Conservation (phyloP, 192 early-diverging fungal species). For the Podochytrium sp. region DNA sequence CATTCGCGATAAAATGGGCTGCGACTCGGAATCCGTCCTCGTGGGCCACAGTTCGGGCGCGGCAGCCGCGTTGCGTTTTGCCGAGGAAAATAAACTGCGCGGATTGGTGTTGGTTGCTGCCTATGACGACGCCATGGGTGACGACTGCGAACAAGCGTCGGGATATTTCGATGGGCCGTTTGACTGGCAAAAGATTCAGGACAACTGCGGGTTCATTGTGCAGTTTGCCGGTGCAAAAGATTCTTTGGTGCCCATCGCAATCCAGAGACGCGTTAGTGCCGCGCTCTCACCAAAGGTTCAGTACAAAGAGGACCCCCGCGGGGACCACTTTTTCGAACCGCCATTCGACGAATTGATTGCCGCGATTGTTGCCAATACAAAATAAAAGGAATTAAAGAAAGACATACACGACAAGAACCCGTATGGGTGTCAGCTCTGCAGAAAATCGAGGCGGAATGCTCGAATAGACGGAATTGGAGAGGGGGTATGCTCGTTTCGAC, state of each 20-base stretch:
- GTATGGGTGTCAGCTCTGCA: slow-evolving; percentile 28
- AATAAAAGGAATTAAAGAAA: slow-evolving; percentile 7
- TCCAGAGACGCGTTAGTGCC: neutral
- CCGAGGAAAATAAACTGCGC: neutral
- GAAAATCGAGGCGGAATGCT: slow-evolving; percentile 37
- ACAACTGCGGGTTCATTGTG: slow-evolving; percentile 11
- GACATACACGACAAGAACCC: neutral
- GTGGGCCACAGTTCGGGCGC: slow-evolving; percentile 7
- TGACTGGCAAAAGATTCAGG: neutral
- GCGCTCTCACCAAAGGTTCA: neutral
- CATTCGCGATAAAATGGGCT: neutral
- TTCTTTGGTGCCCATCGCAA: neutral
- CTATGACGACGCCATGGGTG: neutral
- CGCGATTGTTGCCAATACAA: slow-evolving; percentile 8
- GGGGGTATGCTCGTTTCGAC: slow-evolving; percentile 7
- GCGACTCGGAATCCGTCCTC: neutral
- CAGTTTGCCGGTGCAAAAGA: slow-evolving; percentile 1
- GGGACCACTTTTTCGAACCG: slow-evolving; percentile 15
- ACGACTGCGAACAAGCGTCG: neutral
- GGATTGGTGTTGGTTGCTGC: slow-evolving; percentile 5
- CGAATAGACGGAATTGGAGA: neutral
- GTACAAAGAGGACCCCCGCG: neutral
- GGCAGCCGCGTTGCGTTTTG: neutral
- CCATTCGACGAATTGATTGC: neutral
- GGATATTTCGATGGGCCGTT: slow-evolving; percentile 6